A percentile compares a stretch with the other conserved stretches of the same genome.
phyloP scores from a whole-genome alignment of 176 grass and related monocot species.

The Aegilops longissima region DNA sequence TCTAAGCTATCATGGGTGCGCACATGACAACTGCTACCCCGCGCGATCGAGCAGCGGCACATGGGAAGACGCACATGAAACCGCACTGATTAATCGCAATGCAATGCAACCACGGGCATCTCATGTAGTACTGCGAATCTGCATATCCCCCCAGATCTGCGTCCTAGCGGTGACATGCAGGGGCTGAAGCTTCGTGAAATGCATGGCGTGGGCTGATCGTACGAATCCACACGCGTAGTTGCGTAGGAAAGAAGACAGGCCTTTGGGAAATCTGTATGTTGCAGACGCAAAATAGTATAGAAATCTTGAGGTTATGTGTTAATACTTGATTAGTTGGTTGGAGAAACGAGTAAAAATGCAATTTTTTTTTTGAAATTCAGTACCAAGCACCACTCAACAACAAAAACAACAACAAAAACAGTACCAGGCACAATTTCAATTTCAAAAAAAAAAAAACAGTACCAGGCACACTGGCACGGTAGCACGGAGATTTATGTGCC shows the following conservation, averaged over 20 bases:
- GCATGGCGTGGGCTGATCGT: background rate
- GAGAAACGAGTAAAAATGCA: too few species aligned
- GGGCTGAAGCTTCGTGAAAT: background rate
- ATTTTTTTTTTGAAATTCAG: too few species aligned
- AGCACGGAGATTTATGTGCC: background rate
- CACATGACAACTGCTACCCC: background rate
- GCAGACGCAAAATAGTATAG: background rate
- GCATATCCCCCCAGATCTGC: conserved; percentile 4
- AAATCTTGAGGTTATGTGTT: too few species aligned
- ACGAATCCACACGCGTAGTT: background rate
- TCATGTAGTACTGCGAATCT: background rate
- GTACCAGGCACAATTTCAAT: too few species aligned
- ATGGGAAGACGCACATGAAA: conserved; percentile 36
- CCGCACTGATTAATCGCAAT: conserved; percentile 33
- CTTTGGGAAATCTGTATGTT: background rate
- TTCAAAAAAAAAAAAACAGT: too few species aligned
- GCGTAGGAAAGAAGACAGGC: background rate
- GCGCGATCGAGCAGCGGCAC: conserved; percentile 17
- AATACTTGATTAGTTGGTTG: too few species aligned
- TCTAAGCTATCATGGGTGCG: background rate
- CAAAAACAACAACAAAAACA: too few species aligned
- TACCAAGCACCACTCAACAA: too few species aligned
- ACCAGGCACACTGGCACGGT: background rate
- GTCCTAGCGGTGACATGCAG: background rate
- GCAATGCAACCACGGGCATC: background rate